Percentiles rank a stretch among this genome's conserved stretches.
phyloP scores from a whole-genome alignment of 352 stramenopile genomes.

The Phytophthora palmivora region DNA sequence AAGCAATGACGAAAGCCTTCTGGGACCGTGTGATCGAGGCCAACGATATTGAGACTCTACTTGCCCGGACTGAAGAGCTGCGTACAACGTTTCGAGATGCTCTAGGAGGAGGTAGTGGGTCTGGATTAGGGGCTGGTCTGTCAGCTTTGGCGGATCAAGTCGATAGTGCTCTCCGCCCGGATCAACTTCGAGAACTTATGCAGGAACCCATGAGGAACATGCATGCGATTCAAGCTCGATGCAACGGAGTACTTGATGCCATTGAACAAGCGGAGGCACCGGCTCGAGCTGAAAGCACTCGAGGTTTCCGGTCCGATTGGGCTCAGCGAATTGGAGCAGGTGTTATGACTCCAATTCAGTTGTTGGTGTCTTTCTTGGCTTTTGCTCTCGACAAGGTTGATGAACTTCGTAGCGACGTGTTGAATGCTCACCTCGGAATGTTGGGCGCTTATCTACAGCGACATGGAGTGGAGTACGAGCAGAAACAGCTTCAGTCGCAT shows the following conservation, averaged over 20 bases:
- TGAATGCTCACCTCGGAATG: conserved; percentile 67
- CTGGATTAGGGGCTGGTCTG: conserved; percentile 22
- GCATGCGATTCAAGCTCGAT: conserved; percentile 44
- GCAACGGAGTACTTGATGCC: conserved; percentile 48
- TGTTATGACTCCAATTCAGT: conserved; percentile 23
- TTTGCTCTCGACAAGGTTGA: conserved; percentile 76
- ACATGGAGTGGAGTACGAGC: conserved; percentile 71
- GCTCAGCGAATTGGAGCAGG: conserved; percentile 32
- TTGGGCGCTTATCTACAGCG: conserved; percentile 62
- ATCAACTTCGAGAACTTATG: conserved; percentile 47
- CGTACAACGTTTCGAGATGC: conserved; percentile 47
- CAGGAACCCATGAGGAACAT: conserved; percentile 39
- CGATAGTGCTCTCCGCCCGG: conserved; percentile 40
- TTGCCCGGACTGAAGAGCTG: conserved; percentile 63
- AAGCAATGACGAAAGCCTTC: conserved; percentile 70
- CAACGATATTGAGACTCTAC: conserved; percentile 56
- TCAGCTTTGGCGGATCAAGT: conserved; percentile 48
- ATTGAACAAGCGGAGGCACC: conserved; percentile 64
- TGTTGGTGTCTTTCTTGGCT: conserved; percentile 70
- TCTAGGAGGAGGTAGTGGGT: conserved; percentile 32
- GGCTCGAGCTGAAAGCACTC: conserved; percentile 52
- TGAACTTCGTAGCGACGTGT: conserved; percentile 61
- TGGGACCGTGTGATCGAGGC: conserved; percentile 66
- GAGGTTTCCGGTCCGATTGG: conserved; percentile 44
- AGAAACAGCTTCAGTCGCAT: conserved; percentile 53